Evolutionary conservation across 495 filamentous ascomycete genomes (phyloP).

Genomic region (Talaromyces adpressus): DNA sequence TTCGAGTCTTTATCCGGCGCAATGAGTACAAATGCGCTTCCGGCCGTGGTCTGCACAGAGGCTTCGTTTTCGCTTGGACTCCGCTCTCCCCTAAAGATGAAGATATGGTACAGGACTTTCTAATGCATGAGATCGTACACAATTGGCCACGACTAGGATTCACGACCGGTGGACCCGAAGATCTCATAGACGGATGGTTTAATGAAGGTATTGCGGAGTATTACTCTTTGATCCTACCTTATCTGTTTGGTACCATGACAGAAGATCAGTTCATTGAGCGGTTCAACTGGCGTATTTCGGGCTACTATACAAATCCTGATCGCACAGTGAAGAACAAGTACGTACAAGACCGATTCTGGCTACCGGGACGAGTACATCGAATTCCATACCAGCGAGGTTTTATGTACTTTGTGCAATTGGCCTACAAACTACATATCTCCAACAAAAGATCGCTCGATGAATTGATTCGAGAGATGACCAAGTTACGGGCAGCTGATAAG

Average conservation of each 20-base stretch:
- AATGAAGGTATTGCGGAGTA: neutral
- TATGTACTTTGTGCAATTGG: neutral
- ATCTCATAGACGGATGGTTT: neutral
- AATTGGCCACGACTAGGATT: neutral
- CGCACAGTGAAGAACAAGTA: neutral
- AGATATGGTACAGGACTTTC: neutral
- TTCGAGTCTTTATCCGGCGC: neutral
- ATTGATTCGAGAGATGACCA: neutral
- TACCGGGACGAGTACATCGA: neutral
- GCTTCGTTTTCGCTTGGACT: neutral
- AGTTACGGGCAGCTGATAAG: neutral
- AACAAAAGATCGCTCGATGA: neutral
- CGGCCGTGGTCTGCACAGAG: neutral
- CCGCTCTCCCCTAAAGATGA: neutral
- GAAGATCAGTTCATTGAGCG: neutral
- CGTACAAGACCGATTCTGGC: neutral
- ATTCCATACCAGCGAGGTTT: neutral
- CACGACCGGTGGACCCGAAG: neutral
- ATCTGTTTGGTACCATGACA: neutral
- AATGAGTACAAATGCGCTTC: neutral
- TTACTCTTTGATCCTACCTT: neutral
- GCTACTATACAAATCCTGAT: neutral
- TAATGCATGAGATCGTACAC: neutral
- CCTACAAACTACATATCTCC: neutral
- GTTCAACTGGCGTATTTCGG: neutral